Percentiles rank a stretch among this genome's conserved stretches.
Evolutionary conservation across 352 stramenopile species (phyloP).

Genomic region (Pythium guiyangense): DNA sequence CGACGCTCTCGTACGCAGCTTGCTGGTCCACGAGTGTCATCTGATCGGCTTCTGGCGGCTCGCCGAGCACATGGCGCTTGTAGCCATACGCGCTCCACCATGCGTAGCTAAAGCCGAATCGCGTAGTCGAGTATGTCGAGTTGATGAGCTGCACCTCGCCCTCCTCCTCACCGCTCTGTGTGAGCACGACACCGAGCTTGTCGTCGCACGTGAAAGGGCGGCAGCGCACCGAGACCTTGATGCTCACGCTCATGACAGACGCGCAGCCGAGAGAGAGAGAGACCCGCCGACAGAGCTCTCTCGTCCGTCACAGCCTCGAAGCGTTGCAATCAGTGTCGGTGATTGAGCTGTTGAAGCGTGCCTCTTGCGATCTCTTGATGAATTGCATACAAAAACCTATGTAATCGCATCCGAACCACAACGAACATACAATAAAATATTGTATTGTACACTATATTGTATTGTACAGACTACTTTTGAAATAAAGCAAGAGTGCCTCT

Average conservation of each 20-base stretch:
- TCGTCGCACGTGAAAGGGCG: constrained; percentile 88
- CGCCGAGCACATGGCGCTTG: constrained; percentile 78
- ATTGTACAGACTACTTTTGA: too few relatives aligned
- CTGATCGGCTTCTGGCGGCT: constrained; percentile 52
- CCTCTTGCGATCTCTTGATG: too few relatives aligned
- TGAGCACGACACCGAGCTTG: constrained; percentile 89
- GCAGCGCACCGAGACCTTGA: constrained; percentile 87
- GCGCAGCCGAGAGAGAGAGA: too few relatives aligned
- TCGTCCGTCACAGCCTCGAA: too few relatives aligned
- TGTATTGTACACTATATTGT: too few relatives aligned
- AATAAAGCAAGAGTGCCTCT: too few relatives aligned
- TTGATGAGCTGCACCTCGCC: constrained; percentile 92
- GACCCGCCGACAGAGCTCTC: too few relatives aligned
- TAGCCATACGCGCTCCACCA: constrained; percentile 95
- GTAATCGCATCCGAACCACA: too few relatives aligned
- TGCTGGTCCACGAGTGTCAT: constrained; percentile 91
- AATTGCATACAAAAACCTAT: too few relatives aligned
- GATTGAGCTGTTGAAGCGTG: too few relatives aligned
- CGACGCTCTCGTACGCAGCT: constrained; percentile 86
- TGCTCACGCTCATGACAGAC: constrained; percentile 75
- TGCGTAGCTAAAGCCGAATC: constrained; percentile 91
- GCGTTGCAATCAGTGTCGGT: too few relatives aligned
- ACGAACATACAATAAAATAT: too few relatives aligned
- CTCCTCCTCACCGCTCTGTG: constrained; percentile 89
- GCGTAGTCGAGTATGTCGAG: constrained; percentile 90